Evolutionary conservation across 164 flowering plant species (phyloP).

Genomic region (Dillenia suffruticosa): DNA sequence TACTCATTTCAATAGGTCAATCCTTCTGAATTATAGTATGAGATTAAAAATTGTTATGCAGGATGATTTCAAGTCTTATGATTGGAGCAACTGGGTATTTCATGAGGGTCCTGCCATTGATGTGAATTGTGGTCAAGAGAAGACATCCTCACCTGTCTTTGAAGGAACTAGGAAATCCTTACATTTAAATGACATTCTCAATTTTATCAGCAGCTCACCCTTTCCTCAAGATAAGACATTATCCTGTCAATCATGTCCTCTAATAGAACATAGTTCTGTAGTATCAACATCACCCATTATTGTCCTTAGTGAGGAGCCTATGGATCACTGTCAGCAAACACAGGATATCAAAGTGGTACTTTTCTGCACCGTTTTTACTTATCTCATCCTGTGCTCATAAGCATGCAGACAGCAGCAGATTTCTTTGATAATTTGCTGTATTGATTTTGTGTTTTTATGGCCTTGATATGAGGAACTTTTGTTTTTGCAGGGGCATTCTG

Average conservation of each 20-base stretch:
- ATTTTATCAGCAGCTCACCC: slow-evolving; percentile 10
- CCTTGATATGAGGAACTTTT: too few relatives aligned
- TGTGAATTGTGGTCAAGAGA: slow-evolving; percentile 18
- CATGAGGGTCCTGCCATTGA: slow-evolving; percentile 24
- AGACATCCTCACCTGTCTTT: slow-evolving; percentile 21
- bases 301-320: slow-evolving; percentile 15
- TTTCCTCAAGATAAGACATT: slow-evolving; percentile 8
- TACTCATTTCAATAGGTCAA: too few relatives aligned
- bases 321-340: slow-evolving; percentile 12
- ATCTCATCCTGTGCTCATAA: too few relatives aligned
- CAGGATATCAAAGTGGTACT: slow-evolving; percentile 20
- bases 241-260: slow-evolving; percentile 13
- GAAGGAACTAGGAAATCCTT: slow-evolving; percentile 39
- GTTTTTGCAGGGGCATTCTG: too few relatives aligned
- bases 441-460: too few relatives aligned
- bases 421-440: too few relatives aligned
- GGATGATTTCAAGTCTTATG: slow-evolving; percentile 43
- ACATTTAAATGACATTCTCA: slow-evolving; percentile 31
- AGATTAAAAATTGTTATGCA: slow-evolving; percentile 17
- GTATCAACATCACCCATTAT: slow-evolving; percentile 10
- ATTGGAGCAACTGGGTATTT: slow-evolving; percentile 79
- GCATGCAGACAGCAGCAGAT: too few relatives aligned
- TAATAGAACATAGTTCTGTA: slow-evolving; percentile 5
- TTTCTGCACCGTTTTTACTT: slow-evolving; percentile 4
- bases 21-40: too few relatives aligned